Conservation (phyloP, 108 stramenopile genomes). For the Parmales sp. region DNA sequence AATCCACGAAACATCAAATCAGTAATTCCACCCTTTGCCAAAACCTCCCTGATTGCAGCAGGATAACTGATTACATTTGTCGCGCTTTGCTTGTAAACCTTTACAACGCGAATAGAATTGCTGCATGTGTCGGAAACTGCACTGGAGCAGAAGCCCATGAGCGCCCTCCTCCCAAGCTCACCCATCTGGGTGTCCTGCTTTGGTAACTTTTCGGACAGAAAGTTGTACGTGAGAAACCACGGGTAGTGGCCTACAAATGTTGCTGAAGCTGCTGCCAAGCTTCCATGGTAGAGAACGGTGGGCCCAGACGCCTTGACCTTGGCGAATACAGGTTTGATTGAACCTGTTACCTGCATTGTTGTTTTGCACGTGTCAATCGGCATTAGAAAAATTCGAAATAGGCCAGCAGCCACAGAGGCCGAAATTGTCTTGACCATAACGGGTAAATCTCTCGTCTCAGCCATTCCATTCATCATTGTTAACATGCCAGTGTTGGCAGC, state of each 20-base stretch:
- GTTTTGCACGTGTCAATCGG: conserved; percentile 75
- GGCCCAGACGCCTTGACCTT: conserved; percentile 80
- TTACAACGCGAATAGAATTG: conserved; percentile 95
- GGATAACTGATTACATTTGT: conserved; percentile 73
- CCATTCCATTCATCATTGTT: conserved; percentile 67
- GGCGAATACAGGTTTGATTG: conserved; percentile 66
- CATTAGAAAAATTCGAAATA: conserved; percentile 91
- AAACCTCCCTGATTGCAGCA: conserved; percentile 73
- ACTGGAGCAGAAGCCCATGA: conserved; percentile 84
- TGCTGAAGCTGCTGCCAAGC: conserved; percentile 82
- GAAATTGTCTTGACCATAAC: conserved; percentile 77
- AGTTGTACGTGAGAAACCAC: conserved; percentile 90
- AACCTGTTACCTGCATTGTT: conserved; percentile 94
- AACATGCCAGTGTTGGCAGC: conserved; percentile 91
- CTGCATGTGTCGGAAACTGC: conserved; percentile 86
- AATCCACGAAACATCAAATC: conserved; percentile 95
- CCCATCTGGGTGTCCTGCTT: conserved; percentile 70
- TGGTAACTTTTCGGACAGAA: conserved; percentile 77
- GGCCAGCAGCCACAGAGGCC: conserved; percentile 71
- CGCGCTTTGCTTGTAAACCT: conserved; percentile 87
- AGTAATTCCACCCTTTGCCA: conserved; percentile 70
- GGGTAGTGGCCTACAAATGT: conserved; percentile 98
- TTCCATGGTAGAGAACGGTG: conserved; percentile 79
- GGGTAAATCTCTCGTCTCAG: conserved; percentile 61
- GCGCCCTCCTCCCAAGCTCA: conserved; percentile 80